Conservation (phyloP, 176 grass and related monocot genomes). For the Oryza nivara region DNA sequence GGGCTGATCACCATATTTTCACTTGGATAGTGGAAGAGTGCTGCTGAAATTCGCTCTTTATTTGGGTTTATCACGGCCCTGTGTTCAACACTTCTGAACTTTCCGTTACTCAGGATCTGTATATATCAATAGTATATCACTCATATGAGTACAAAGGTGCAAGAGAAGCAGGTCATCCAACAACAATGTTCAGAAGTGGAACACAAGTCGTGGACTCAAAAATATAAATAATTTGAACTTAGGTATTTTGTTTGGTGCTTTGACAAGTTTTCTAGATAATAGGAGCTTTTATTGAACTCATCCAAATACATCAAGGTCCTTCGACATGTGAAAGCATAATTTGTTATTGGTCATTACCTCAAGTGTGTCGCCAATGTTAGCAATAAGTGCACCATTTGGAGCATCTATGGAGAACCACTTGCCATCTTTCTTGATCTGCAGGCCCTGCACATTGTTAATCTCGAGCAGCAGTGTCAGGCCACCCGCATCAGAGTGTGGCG, state of each 20-base stretch:
- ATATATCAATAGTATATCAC: not conserved
- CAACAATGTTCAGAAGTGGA: not conserved
- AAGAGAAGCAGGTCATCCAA: not conserved
- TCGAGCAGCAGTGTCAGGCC: slow-evolving; percentile 62
- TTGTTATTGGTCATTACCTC: slow-evolving; percentile 30
- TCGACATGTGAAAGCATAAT: not conserved
- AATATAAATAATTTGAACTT: too few relatives aligned
- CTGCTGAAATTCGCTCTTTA: slow-evolving; percentile 33
- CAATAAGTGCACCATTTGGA: slow-evolving; percentile 34
- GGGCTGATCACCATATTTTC: slow-evolving; percentile 22
- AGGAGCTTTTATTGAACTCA: too few relatives aligned
- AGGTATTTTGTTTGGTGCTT: too few relatives aligned
- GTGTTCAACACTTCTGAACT: slow-evolving; percentile 55
- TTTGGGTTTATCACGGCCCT: slow-evolving; percentile 37
- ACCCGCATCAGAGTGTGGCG: slow-evolving; percentile 59
- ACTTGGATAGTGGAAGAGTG: slow-evolving; percentile 29
- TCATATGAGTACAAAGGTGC: not conserved
- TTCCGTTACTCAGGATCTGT: slow-evolving; percentile 50
- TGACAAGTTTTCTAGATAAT: too few relatives aligned
- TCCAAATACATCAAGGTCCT: too few relatives aligned
- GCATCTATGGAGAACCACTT: slow-evolving; percentile 52
- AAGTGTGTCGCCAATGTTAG: slow-evolving; percentile 61
- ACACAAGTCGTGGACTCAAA: too few relatives aligned
- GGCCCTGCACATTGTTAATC: slow-evolving; percentile 51
- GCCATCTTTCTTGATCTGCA: slow-evolving; percentile 63